Evolutionary conservation across 768 basidiomycete species (phyloP).

Genomic region (Tulasnella sp.): DNA sequence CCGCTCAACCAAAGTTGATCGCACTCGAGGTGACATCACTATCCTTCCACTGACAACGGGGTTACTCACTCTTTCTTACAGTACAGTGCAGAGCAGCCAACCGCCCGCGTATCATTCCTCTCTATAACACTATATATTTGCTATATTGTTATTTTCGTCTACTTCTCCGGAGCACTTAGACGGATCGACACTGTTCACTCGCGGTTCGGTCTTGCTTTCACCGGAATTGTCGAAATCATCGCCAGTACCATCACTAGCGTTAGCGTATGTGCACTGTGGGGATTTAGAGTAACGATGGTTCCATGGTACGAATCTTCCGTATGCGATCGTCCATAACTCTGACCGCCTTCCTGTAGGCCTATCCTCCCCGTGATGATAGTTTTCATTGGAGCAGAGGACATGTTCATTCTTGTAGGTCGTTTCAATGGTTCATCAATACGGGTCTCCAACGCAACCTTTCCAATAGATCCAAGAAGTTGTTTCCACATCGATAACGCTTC

Average conservation of each 20-base stretch:
- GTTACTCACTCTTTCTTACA: slow-evolving; percentile 2
- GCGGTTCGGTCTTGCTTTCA: slow-evolving; percentile 80
- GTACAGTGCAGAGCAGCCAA: slow-evolving; percentile 17
- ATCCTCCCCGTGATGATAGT: slow-evolving; percentile 86
- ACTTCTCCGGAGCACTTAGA: slow-evolving; percentile 63
- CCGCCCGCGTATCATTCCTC: slow-evolving; percentile 37
- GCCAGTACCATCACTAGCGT: slow-evolving; percentile 90
- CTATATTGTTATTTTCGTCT: slow-evolving; percentile 61
- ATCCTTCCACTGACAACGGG: neutral
- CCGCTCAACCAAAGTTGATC: slow-evolving; percentile 34
- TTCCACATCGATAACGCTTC: slow-evolving; percentile 69
- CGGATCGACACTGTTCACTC: slow-evolving; percentile 80
- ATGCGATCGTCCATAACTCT: neutral
- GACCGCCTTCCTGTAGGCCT: slow-evolving; percentile 40
- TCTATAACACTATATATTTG: slow-evolving; percentile 63
- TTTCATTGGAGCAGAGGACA: slow-evolving; percentile 94
- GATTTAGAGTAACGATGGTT: slow-evolving; percentile 80
- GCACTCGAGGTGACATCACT: slow-evolving; percentile 32
- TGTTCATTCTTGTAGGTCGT: slow-evolving; percentile 73
- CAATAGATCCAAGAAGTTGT: slow-evolving; percentile 70
- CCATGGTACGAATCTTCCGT: slow-evolving; percentile 50
- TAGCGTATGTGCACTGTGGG: slow-evolving; percentile 81
- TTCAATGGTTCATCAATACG: neutral
- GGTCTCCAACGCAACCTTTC: neutral
- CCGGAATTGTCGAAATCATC: slow-evolving; percentile 80